Base-by-base conservation (phyloP, 345 rosid genomes). In the Adansonia digitata region DNA sequence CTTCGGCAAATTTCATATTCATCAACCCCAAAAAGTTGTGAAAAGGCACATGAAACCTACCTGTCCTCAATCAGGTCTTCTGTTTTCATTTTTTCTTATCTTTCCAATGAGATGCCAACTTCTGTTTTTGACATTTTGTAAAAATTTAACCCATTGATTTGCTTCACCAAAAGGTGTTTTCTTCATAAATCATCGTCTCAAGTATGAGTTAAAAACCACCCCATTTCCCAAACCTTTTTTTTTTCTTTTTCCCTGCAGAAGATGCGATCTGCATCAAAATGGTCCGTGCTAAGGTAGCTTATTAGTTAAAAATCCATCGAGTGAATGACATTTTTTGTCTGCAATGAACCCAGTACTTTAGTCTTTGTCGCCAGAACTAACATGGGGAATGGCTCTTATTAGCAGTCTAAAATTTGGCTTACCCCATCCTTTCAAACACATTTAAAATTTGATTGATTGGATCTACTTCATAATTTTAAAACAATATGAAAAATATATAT, bases 31-130 rank as follows among this genome's bases (percentile, higher is more conserved):
- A 42, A 76, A 52, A 77, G 40, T 34, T 52, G 76, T 63, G 55
- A n/a, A 17, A 55, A 43, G 66, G 59, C 80, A 70, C 74, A 51
- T 70, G 74, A 51, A 51, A 51, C 35, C 61, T 46, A 51, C 39
- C 10, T 42, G 53, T 20, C 66, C 46, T 65, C 48, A 29, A 71
- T 5, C 65, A 69, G 14, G 12, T 18, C 27, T 37, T 48, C 46
- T 55, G 62, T 70, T 76, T 31, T 34, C 48, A 13, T 11, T 45
- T 46, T 68, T 12, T 45, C 9, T 66, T 66, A 22, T 66, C 13
- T 2, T 66, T 42, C 18, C 4, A 29, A 14, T 29, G 2, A 13
- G 39, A 29, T 29, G 6, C 20, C 69, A 63, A 63, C 46, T n/a
- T 9, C n/a, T 37, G 27, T n/a, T 63, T 63, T 45, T 37, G 24